Evolutionary conservation across 2,329 filamentous ascomycete genomes (phyloP), one percentile per base, ranked within the genome.

Genomic region (Penicillium sp.): DNA sequence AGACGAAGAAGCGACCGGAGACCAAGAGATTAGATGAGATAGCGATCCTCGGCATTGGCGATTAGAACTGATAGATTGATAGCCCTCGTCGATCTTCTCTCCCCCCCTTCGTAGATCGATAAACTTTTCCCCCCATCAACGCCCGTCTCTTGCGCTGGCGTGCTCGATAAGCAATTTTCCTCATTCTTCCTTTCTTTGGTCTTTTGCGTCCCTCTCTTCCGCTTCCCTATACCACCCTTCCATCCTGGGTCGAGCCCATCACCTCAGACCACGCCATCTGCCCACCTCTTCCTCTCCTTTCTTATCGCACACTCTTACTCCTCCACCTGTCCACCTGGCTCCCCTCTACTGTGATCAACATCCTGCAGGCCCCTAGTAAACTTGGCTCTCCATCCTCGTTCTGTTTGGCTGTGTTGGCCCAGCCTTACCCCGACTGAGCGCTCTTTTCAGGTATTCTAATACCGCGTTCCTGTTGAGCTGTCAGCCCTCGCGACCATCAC

Each of bases 1-100:
- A 14, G 11, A 43, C n/a, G 25, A 25, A 13, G 16, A 43, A 26
- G 16, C 16, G 30, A 16, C 22, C 6, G 22, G 30, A 37, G 35
- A 37, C 35, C 11, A 37, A 30, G 11, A 61, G 66, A 68, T 68
- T 67, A 68, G 66, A 68, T 69, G 65, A 65, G 67, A 68, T 66
- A 64, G 62, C 60, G 58, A 54, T 54, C 38, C 55, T 54, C 38
- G 45, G 58, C 57, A 54, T 43, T 63, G 59, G 60, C 58, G 67
- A 68, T 69, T 64, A 68, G 62, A 64, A 59, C 35, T 60, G 66
- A 69, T 68, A 68, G 64, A 66, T 66, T 70, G 68, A 70, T 70
- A 66, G 60, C 40, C 40, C 45, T 61, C 60, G 68, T 63, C 58
- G 68, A 70, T 70, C 68, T 33, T 33, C 19, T 42, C 7, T 53